Conservation (phyloP, 1,284 basidiomycete genomes). For the Cyathus olla region DNA sequence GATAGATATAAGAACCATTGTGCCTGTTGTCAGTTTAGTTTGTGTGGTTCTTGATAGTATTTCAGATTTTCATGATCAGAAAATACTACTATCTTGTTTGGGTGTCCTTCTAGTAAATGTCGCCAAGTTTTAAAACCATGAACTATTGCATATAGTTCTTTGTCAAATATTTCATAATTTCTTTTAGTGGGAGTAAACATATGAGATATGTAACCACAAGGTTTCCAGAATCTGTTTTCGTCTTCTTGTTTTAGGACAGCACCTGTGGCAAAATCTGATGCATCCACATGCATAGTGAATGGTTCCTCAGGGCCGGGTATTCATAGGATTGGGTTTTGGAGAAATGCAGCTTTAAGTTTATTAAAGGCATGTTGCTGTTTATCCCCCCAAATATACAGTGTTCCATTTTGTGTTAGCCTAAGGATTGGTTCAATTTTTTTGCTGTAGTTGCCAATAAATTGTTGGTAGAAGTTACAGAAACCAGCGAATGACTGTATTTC, state of each 20-base stretch:
- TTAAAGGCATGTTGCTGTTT: conserved; percentile 4
- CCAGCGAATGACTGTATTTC: too few species aligned
- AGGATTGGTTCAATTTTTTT: too few species aligned
- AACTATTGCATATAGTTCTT: conserved; percentile 12
- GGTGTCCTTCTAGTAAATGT: conserved; percentile 7
- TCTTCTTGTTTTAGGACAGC: neutral
- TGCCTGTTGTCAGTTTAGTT: conserved; percentile 1
- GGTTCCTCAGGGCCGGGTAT: neutral
- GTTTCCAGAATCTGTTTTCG: neutral
- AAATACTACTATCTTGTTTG: neutral
- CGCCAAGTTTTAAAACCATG: conserved; percentile 10
- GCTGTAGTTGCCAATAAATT: too few species aligned
- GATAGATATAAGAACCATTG: conserved; percentile 3
- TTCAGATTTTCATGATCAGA: conserved; percentile 7
- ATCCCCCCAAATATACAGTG: too few species aligned
- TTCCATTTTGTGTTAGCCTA: too few species aligned
- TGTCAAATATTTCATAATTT: conserved; percentile 17
- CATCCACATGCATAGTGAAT: neutral
- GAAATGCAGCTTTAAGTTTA: neutral
- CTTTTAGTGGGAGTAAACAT: conserved; percentile 3
- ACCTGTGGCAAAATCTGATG: neutral
- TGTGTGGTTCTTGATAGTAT: neutral
- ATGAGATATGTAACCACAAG: conserved; percentile 4
- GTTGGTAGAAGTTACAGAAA: too few species aligned
- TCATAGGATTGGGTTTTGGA: neutral